phyloP scores from a whole-genome alignment of 331 rosid species.

The Acacia pycnantha region DNA sequence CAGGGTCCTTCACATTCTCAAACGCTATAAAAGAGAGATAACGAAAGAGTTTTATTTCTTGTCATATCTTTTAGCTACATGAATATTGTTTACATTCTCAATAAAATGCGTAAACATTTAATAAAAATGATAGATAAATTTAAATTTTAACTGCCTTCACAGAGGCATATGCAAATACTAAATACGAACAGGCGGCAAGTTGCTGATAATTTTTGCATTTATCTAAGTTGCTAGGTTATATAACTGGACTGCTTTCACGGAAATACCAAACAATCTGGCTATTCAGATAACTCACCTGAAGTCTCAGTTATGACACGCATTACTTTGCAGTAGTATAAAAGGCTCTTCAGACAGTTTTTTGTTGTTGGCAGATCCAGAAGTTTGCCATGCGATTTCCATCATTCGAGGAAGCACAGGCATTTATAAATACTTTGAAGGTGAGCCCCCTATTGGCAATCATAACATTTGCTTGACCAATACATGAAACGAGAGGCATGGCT shows the following conservation, averaged over 20 bases:
- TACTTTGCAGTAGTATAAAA: not conserved
- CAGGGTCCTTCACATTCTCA: not conserved
- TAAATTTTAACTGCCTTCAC: not conserved
- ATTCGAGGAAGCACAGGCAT: slow-evolving; percentile 50
- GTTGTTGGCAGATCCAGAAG: slow-evolving; percentile 66
- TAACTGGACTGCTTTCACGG: slow-evolving; percentile 10
- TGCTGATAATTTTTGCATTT: not conserved
- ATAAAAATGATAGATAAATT: not conserved
- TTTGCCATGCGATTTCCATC: slow-evolving; percentile 77
- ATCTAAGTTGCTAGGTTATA: not conserved
- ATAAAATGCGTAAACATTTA: not conserved
- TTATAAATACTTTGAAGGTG: slow-evolving; percentile 66
- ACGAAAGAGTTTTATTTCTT: not conserved
- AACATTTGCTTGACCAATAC: not conserved
- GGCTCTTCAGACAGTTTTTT: not conserved
- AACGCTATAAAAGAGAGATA: not conserved
- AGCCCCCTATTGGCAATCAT: not conserved
- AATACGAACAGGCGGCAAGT: not conserved
- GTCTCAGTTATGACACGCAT: not conserved
- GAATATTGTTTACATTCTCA: not conserved
- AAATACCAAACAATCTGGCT: not conserved
- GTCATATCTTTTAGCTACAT: not conserved
- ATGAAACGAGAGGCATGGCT: slow-evolving; percentile 4
- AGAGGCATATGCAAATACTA: not conserved
- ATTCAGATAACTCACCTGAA: not conserved